These are phyloP conservation scores for Zalaria sp. DNA, from an alignment of 2,329 filamentous ascomycete species.

Conservation along the genomic window DNA sequence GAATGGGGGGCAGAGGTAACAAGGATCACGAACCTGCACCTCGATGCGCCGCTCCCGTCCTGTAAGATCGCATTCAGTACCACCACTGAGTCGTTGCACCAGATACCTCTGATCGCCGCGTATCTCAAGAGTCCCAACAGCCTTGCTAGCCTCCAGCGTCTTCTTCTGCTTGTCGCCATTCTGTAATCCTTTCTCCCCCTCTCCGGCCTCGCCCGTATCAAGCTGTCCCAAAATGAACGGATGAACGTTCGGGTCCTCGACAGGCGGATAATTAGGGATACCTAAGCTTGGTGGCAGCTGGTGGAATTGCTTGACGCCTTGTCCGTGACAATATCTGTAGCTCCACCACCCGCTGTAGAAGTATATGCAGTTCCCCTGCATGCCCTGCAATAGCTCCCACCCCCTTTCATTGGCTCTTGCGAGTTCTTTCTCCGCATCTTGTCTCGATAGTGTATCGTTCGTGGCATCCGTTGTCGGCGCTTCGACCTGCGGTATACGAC, in stretches of 20 bases:
- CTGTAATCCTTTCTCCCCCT: conserved; percentile 4
- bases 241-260: conserved; percentile 60
- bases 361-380: conserved; percentile 72
- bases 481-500: conserved; percentile 61
- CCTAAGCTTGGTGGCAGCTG: conserved; percentile 58
- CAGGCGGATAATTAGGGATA: conserved; percentile 53
- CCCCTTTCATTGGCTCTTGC: conserved; percentile 62
- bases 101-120: conserved; percentile 78
- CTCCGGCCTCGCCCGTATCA: conserved; percentile 13
- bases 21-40: conserved; percentile 40
- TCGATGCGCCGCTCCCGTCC: conserved; percentile 70
- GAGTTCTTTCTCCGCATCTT: conserved; percentile 68
- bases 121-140: conserved; percentile 43
- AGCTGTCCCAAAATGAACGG: conserved; percentile 59
- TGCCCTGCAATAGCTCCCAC: conserved; percentile 63
- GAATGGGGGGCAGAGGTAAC: too few species aligned
- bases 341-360: conserved; percentile 87
- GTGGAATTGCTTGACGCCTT: conserved; percentile 81
- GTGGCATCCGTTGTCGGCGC: conserved; percentile 23
- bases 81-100: conserved; percentile 65
- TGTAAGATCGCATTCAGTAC: conserved; percentile 77
- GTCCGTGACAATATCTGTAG: conserved; percentile 86
- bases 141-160: conserved; percentile 11
- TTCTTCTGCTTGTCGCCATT: conserved; percentile 2
- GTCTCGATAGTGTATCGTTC: conserved; percentile 23